These are phyloP conservation scores for Ascochyta fabae DNA, from an alignment of 2,329 filamentous ascomycete genomes.

Conservation along the genomic window DNA sequence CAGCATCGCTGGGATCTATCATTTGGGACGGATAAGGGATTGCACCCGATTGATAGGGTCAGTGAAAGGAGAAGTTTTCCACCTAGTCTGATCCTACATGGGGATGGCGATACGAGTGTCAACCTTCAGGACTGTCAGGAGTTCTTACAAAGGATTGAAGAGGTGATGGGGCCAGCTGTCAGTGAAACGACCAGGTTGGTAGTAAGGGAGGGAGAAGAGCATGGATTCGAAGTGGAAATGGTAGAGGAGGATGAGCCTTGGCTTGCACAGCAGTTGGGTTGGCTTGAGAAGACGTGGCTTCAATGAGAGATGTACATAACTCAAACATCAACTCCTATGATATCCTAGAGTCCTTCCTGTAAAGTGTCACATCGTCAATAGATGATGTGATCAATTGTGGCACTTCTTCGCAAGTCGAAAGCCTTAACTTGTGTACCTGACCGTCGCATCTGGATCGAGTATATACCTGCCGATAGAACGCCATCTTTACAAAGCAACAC, in stretches of 20 bases:
- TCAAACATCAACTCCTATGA: too few relatives aligned
- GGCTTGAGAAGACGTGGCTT: slow-evolving; percentile 12
- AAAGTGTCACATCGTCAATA: too few relatives aligned
- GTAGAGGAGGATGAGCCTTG: slow-evolving; percentile 14
- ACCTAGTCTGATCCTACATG: slow-evolving; percentile 16
- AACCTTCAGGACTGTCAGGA: slow-evolving; percentile 16
- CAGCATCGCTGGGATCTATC: slow-evolving; percentile 4
- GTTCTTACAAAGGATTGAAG: slow-evolving; percentile 9
- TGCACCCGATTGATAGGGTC: slow-evolving; percentile 17
- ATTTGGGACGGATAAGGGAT: neutral
- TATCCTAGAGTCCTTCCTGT: too few relatives aligned
- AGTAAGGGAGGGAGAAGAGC: slow-evolving; percentile 9
- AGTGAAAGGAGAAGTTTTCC: slow-evolving; percentile 1
- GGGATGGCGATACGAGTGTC: slow-evolving; percentile 5
- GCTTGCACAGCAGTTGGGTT: slow-evolving; percentile 11
- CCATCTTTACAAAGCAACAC: too few relatives aligned
- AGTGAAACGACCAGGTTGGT: neutral
- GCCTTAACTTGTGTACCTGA: too few relatives aligned
- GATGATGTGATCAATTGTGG: too few relatives aligned
- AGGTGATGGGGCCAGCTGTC: slow-evolving; percentile 1
- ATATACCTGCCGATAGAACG: too few relatives aligned
- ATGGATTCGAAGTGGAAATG: slow-evolving; percentile 19
- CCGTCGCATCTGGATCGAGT: too few relatives aligned
- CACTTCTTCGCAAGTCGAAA: too few relatives aligned
- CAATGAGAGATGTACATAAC: neutral